Conservation (phyloP, 177 flowering plant species). For the Vitis hybrid region DNA sequence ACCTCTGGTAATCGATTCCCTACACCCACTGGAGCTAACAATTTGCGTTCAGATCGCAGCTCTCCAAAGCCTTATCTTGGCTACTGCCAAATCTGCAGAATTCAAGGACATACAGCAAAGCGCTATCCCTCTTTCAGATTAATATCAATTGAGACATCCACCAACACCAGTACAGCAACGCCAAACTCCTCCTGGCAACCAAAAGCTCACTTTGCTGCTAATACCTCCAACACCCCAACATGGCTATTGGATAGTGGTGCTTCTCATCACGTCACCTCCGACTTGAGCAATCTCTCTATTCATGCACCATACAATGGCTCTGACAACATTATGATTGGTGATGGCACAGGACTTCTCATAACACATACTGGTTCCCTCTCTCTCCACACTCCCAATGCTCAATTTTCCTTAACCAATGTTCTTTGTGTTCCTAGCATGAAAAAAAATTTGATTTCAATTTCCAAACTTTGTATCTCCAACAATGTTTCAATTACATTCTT, state of each 20-base stretch:
- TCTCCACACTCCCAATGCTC: too few relatives aligned
- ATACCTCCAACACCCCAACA: not conserved
- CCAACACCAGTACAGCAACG: not conserved
- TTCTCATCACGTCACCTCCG: too few relatives aligned
- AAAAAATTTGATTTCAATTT: slow-evolving; percentile 17
- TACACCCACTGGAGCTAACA: too few relatives aligned
- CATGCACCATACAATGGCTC: too few relatives aligned
- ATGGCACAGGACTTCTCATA: too few relatives aligned
- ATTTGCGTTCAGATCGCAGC: too few relatives aligned
- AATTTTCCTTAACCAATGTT: slow-evolving; percentile 12
- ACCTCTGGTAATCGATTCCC: too few relatives aligned
- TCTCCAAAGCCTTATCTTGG: too few relatives aligned
- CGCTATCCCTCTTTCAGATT: not conserved
- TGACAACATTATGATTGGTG: too few relatives aligned
- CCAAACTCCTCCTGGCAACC: not conserved
- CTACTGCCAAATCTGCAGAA: too few relatives aligned
- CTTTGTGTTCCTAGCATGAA: slow-evolving; percentile 18
- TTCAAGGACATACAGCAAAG: too few relatives aligned
- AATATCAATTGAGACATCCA: not conserved
- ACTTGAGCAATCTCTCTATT: not conserved
- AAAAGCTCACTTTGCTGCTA: slow-evolving; percentile 1
- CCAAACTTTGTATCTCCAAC: slow-evolving; percentile 15
- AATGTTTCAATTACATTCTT: slow-evolving; percentile 13
- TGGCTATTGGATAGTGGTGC: not conserved
- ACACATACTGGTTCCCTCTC: too few relatives aligned